Evolutionary conservation across 2,329 filamentous ascomycete species (phyloP).

Genomic region (Penicillium crustosum): DNA sequence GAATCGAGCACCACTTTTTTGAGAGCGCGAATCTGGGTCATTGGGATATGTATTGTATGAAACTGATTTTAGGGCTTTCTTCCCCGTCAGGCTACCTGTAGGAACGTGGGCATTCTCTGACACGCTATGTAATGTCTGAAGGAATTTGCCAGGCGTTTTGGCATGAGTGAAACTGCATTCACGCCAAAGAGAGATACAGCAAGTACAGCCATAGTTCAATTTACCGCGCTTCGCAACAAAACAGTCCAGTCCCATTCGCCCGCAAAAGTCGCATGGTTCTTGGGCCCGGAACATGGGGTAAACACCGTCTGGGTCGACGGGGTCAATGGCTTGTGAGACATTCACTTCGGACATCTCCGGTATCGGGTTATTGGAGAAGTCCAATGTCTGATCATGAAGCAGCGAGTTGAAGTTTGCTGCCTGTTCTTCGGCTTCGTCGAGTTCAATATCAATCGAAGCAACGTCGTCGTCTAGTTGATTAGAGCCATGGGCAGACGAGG

Average conservation of each 20-base stretch:
- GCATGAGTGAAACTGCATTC: slow-evolving; percentile 50
- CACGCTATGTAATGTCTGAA: slow-evolving; percentile 48
- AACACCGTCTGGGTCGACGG: slow-evolving; percentile 29
- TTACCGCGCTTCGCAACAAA: slow-evolving; percentile 47
- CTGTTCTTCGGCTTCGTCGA: slow-evolving; percentile 42
- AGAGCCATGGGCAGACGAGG: slow-evolving; percentile 38
- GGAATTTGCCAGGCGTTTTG: slow-evolving; percentile 42
- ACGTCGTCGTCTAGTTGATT: slow-evolving; percentile 41
- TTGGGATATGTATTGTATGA: slow-evolving; percentile 35
- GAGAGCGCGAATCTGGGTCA: slow-evolving; percentile 41
- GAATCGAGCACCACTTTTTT: slow-evolving; percentile 73
- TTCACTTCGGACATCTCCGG: slow-evolving; percentile 22
- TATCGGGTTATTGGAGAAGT: slow-evolving; percentile 37
- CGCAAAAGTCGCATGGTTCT: slow-evolving; percentile 49
- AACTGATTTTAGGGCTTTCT: slow-evolving; percentile 44
- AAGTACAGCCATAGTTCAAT: slow-evolving; percentile 48
- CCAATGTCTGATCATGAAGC: slow-evolving; percentile 43
- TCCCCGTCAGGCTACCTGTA: slow-evolving; percentile 41
- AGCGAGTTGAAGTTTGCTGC: slow-evolving; percentile 42
- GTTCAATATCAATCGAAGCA: slow-evolving; percentile 39
- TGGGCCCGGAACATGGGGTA: slow-evolving; percentile 48
- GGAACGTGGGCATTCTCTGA: slow-evolving; percentile 44
- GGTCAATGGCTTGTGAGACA: slow-evolving; percentile 21
- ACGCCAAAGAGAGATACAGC: slow-evolving; percentile 49
- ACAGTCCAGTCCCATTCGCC: slow-evolving; percentile 48